A percentile compares a stretch with the other conserved stretches of the same genome.
Conservation (phyloP, 1,284 basidiomycete genomes). For the Sporisorium scitamineum region DNA sequence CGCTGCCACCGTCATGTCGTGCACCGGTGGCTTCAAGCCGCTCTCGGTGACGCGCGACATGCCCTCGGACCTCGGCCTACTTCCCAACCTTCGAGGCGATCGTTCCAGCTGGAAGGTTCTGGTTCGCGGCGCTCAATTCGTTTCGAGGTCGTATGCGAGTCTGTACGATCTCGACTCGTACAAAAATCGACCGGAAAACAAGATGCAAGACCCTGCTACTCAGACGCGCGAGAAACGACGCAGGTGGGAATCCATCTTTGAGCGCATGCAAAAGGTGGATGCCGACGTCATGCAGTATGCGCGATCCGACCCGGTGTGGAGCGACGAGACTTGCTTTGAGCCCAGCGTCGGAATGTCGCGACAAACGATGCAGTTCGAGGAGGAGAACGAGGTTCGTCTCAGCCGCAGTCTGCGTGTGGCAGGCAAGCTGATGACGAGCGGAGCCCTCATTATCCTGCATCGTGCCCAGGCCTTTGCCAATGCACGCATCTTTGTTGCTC, state of each 20-base stretch:
- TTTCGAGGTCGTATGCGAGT: conserved; percentile 52
- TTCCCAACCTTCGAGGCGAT: conserved; percentile 49
- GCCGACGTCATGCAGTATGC: conserved; percentile 58
- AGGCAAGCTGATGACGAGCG: conserved; percentile 63
- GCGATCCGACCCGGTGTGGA: conserved; percentile 53
- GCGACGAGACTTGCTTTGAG: conserved; percentile 46
- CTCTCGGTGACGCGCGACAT: conserved; percentile 44
- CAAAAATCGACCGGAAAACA: conserved; percentile 43
- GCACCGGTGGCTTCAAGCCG: conserved; percentile 60
- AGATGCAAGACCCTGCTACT: conserved; percentile 21
- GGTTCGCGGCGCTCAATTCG: conserved; percentile 58
- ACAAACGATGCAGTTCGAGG: conserved; percentile 38
- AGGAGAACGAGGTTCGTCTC: conserved; percentile 51
- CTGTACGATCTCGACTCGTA: conserved; percentile 58
- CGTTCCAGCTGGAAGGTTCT: conserved; percentile 57
- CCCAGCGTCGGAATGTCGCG: conserved; percentile 40
- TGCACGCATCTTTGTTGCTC: conserved; percentile 58
- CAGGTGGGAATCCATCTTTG: conserved; percentile 54
- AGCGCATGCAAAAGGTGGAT: conserved; percentile 57
- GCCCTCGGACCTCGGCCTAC: conserved; percentile 52
- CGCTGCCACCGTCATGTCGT: conserved; percentile 57
- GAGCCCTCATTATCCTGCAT: conserved; percentile 59
- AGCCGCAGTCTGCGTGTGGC: conserved; percentile 50
- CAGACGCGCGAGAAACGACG: conserved; percentile 37
- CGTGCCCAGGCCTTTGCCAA: conserved; percentile 61